Base-by-base conservation (phyloP, 257 asterid genomes). In the Scutellaria galericulata region DNA sequence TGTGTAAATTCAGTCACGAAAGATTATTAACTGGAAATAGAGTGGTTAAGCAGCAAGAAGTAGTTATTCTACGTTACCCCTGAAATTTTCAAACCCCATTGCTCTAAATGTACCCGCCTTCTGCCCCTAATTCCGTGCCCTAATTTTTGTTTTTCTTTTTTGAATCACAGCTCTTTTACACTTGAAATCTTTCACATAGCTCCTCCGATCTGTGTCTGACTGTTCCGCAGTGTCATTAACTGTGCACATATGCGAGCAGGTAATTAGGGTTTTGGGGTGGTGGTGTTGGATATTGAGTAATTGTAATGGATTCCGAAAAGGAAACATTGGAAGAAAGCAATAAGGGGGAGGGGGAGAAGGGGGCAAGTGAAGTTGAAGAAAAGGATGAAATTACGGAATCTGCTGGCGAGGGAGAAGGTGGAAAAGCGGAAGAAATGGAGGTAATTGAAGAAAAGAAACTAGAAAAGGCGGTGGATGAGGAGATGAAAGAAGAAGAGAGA, bases 71-170 rank as follows among this genome's bases (percentile, higher is more conserved):
- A 6, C 14, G 3, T 37, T 35, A 40, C 27, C 4, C 45, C 7
- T 5, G 22, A 20, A 37, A 4, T 5, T 54, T 68, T 20, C 15
- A 68, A 68, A 68, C 40, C 63, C 47, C 71, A 13, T 8, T 7
- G 11, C 50, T 37, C 55, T 52, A 54, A 54, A 41, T 52, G 40
- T 15, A 53, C 74, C 74, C 74, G 74, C 74, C 65, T 44, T 70
- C 5, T 45, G 57, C 24, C 55, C 75, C 66, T 10, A 53, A 56
- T 57, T 18, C 7, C n/a, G 6, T 70, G 66, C 66, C 75, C 75
- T 57, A 70, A 44, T 57, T 44, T 24, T 44, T 4, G 37, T 31
- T 24, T 24, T 24, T 24, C 27, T 24, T 24, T 24, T 24, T 31
- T 31, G 37, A 31, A 31, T 31, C 37, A 53, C 13, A 18, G 5